These are phyloP conservation scores for Diospyros lotus DNA, from an alignment of 148 eudicot species.

Conservation along the genomic window DNA sequence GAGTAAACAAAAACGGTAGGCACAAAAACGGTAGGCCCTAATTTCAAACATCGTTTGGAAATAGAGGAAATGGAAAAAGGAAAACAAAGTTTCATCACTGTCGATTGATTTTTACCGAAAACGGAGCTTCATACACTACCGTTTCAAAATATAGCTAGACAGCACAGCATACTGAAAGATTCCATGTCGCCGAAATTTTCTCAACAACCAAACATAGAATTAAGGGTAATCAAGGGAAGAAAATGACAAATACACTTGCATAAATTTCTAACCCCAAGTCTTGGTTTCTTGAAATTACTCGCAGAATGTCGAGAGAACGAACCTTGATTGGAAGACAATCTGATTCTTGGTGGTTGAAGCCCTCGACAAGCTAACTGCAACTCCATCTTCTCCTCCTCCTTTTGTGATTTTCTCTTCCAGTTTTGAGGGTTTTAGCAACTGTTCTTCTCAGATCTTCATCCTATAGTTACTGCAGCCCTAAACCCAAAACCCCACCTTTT, in stretches of 20 bases:
- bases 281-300: conserved; percentile 10
- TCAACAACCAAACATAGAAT: not conserved
- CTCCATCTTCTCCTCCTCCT: conserved; percentile 13
- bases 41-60: not conserved
- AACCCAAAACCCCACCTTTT: too few species aligned
- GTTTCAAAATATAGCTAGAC: not conserved
- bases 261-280: conserved; percentile 9
- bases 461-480: too few species aligned
- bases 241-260: conserved; percentile 28
- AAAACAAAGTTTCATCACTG: not conserved
- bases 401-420: not conserved
- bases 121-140: not conserved
- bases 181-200: not conserved
- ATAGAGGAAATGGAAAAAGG: not conserved
- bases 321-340: not conserved
- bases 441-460: too few species aligned
- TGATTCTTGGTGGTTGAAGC: conserved; percentile 11
- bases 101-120: not conserved
- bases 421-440: conserved; percentile 5
- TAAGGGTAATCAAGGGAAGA: not conserved
- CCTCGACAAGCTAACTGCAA: conserved; percentile 17
- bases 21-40: not conserved
- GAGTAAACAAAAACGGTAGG: conserved; percentile 8
- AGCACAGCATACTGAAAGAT: not conserved
- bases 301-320: conserved; percentile 11